Conservation (phyloP, 805 yeast species). For the Metschnikowia orientalis region DNA sequence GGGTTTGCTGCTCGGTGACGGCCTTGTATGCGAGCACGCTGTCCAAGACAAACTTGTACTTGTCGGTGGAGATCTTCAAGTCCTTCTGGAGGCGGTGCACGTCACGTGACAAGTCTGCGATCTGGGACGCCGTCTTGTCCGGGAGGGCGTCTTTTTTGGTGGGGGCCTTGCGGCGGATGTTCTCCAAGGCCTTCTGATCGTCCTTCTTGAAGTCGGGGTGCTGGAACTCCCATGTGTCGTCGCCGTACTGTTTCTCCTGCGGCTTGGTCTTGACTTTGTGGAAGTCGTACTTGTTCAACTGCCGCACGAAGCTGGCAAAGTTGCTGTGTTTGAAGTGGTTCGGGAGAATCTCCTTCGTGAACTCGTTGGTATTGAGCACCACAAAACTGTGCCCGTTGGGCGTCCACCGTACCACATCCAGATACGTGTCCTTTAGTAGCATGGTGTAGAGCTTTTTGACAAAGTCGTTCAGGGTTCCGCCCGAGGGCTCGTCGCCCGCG, state of each 20-base stretch:
- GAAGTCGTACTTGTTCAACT: conserved; percentile 93
- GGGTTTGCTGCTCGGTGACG: conserved; percentile 52
- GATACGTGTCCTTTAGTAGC: conserved; percentile 77
- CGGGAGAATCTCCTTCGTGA: conserved; percentile 84
- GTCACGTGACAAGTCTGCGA: conserved; percentile 26
- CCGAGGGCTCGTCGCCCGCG: too few species aligned
- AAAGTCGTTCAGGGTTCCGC: conserved; percentile 79
- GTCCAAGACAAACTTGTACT: conserved; percentile 62
- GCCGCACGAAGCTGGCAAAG: conserved; percentile 92
- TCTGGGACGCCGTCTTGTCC: conserved; percentile 13
- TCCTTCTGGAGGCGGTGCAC: conserved; percentile 33
- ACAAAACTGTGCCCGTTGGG: conserved; percentile 81
- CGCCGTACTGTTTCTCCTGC: conserved; percentile 59
- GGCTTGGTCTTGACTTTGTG: conserved; percentile 82
- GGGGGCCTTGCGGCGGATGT: conserved; percentile 81
- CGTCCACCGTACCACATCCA: conserved; percentile 81
- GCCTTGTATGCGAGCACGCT: conserved; percentile 53
- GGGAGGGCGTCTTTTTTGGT: conserved; percentile 37
- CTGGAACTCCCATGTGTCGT: conserved; percentile 89
- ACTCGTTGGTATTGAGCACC: conserved; percentile 84
- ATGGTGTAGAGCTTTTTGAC: conserved; percentile 77
- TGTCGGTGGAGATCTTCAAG: conserved; percentile 33
- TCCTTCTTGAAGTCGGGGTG: conserved; percentile 83
- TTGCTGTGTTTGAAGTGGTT: conserved; percentile 92
- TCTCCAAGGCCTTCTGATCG: conserved; percentile 75